Evolutionary conservation across 108 stramenopile genomes (phyloP).

Genomic region (Nannochloropsis gaditana): DNA sequence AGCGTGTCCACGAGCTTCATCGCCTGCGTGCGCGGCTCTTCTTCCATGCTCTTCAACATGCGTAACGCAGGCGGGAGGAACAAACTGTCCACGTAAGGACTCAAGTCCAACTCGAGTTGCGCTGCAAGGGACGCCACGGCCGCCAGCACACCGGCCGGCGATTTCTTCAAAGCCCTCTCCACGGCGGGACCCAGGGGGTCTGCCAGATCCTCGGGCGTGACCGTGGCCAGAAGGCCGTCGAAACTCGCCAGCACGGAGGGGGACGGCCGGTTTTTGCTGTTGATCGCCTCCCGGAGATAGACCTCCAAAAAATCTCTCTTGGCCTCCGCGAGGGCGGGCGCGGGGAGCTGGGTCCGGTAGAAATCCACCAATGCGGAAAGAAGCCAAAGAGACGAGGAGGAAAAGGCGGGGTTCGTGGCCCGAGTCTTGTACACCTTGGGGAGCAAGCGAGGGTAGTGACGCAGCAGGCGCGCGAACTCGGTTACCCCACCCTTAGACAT

Average conservation of each 20-base stretch:
- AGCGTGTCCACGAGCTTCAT: neutral
- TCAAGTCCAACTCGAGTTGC: neutral
- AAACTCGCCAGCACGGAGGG: neutral
- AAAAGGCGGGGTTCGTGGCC: neutral
- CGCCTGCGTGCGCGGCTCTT: neutral
- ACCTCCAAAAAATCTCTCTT: conserved; percentile 6
- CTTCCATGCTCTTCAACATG: neutral
- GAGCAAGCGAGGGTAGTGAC: neutral
- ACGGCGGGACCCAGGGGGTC: neutral
- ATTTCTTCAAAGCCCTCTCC: conserved; percentile 12
- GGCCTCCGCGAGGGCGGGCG: neutral
- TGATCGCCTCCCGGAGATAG: neutral
- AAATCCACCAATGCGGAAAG: neutral
- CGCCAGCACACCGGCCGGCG: neutral
- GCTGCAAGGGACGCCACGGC: neutral
- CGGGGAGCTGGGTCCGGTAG: neutral
- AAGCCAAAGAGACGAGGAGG: neutral
- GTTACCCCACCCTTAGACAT: neutral
- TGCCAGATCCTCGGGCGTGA: neutral
- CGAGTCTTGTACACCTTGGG: conserved; percentile 1
- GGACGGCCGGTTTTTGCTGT: neutral
- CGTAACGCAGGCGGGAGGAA: neutral
- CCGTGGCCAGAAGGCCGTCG: neutral
- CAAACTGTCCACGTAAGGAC: neutral
- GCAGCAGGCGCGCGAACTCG: neutral